Base-by-base conservation (phyloP, 2,329 filamentous ascomycete genomes). In the Dothidotthia symphoricarpi region DNA sequence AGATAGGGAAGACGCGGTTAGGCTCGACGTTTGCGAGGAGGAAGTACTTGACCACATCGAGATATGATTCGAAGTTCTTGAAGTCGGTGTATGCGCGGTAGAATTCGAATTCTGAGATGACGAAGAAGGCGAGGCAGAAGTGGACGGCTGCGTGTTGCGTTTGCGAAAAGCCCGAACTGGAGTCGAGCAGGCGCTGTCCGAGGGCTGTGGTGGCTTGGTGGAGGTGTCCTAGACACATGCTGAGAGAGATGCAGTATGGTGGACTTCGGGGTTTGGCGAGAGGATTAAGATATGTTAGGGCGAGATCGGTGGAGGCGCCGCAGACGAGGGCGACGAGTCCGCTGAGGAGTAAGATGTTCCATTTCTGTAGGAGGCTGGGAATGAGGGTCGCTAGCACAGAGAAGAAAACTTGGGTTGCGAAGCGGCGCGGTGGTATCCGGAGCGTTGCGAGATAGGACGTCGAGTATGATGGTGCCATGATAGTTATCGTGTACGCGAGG, bases 361-460 rank as follows among this genome's bases (percentile, higher is more conserved):
- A 37, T 12, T 19, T 31, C 22, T 37, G 34, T 17, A 37, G 19
- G 28, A 37, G 28, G 34, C 25, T 11, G 14, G 34, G 15, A 27
- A 37, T 31, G 34, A 37, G 34, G 22, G 5, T 27, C 22, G 28
- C 34, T 16, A 37, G 34, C 34, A 27, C 10, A 11, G 34, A 31
- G 34, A 37, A 31, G 32, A 37, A 13, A 19, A 27, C 28, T 24
- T 37, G 34, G 17, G 34, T 27, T 31, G 28, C 28, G 28, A 37
- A 37, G 34, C 34, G 34, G 34, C 26, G 13, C 13, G 26, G 26
- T 16, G 31, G 22, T 17, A 17, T 17, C 28, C 15, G 28, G 28
- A 30, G 28, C 28, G 28, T 30, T 30, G 28, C 28, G 24, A 9
- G 41, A 41, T n/a, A 47, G 44, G 17, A 47, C 43, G 31, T 47